A percentile compares a stretch with the other conserved stretches of the same genome.
Evolutionary conservation across 495 filamentous ascomycete species (phyloP).

Genomic region (Tuber aestivum): DNA sequence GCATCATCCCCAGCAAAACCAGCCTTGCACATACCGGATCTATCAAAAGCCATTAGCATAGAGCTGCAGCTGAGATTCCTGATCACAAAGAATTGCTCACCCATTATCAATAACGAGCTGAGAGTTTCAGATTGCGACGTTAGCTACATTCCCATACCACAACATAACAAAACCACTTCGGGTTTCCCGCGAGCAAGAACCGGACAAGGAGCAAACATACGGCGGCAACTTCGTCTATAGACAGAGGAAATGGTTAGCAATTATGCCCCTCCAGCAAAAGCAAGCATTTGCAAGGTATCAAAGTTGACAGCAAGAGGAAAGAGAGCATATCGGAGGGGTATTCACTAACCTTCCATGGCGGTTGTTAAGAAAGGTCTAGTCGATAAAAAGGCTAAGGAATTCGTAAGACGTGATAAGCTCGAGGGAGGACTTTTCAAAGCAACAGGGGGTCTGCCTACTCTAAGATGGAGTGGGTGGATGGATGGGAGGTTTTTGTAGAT

Average conservation of each 20-base stretch:
- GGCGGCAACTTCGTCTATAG: conserved; percentile 97
- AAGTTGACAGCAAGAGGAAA: conserved; percentile 43
- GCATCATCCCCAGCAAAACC: conserved; percentile 99
- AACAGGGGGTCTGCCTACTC: conserved; percentile 34
- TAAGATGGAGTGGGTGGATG: conserved; percentile 44
- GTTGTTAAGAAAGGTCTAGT: conserved; percentile 46
- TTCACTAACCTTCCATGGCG: conserved; percentile 74
- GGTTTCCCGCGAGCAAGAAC: conserved; percentile 7
- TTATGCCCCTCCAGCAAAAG: conserved; percentile 26
- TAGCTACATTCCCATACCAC: conserved; percentile 31
- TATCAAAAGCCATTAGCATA: conserved; percentile 44
- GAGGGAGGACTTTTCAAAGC: conserved; percentile 34
- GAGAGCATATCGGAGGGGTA: conserved; percentile 36
- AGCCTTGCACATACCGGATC: conserved; percentile 99
- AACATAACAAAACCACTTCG: conserved; percentile 20
- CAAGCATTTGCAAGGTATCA: conserved; percentile 9
- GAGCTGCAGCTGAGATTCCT: background rate
- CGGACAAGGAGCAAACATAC: conserved; percentile 30
- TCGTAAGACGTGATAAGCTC: conserved; percentile 44
- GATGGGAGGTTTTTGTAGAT: conserved; percentile 38
- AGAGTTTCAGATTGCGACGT: conserved; percentile 26
- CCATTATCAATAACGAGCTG: conserved; percentile 99
- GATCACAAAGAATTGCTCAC: conserved; percentile 56
- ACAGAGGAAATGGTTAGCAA: conserved; percentile 52
- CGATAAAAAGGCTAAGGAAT: conserved; percentile 45